Conservation (phyloP, 495 filamentous ascomycete species). For the Penicillium herquei region DNA sequence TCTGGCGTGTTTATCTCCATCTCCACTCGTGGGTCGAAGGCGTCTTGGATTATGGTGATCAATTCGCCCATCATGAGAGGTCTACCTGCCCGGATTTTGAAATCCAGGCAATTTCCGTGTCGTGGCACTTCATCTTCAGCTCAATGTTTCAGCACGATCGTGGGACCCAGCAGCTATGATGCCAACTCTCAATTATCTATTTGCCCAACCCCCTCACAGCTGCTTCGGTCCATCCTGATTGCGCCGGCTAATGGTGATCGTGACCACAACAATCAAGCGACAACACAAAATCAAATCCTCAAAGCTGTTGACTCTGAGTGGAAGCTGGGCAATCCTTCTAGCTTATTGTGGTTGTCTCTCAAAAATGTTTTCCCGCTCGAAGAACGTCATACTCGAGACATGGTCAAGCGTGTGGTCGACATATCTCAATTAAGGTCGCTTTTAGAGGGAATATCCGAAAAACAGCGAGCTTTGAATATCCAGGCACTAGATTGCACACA, state of each 20-base stretch:
- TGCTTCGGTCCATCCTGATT: constrained; percentile 32
- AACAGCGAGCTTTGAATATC: no score
- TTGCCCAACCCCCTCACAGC: constrained; percentile 27
- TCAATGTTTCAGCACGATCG: constrained; percentile 6
- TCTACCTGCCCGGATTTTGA: background rate
- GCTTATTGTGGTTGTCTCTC: constrained; percentile 24
- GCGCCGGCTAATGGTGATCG: constrained; percentile 7
- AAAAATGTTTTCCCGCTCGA: constrained; percentile 10
- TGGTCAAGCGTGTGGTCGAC: constrained; percentile 6
- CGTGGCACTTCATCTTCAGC: background rate
- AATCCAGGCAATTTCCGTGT: background rate
- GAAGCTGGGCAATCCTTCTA: constrained; percentile 18
- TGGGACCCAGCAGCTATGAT: background rate
- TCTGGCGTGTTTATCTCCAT: constrained; percentile 24
- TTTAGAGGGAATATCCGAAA: background rate
- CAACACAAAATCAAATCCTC: background rate
- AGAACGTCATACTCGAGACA: constrained; percentile 8
- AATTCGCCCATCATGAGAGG: constrained; percentile 13
- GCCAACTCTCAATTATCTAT: background rate
- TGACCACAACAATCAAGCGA: background rate
- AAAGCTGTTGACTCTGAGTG: constrained; percentile 26
- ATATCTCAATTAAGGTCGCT: constrained; percentile 17
- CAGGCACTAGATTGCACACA: no score
- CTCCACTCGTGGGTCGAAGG: constrained; percentile 25
- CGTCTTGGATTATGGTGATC: constrained; percentile 1